Evolutionary conservation across 495 filamentous ascomycete species (phyloP).

Genomic region (Immersiella caudata): DNA sequence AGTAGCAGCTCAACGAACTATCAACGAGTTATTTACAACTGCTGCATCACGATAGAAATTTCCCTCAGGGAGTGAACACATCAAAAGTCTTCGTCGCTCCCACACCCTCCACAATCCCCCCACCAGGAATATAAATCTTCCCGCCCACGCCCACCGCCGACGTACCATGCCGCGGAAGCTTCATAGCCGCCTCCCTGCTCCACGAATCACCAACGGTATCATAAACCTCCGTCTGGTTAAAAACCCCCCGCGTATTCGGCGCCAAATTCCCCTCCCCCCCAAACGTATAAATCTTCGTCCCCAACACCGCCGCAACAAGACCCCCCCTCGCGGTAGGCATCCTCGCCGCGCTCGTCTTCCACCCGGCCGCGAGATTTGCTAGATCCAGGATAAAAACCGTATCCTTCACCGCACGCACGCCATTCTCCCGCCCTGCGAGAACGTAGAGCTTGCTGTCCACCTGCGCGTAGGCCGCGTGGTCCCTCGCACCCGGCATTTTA

Average conservation of each 20-base stretch:
- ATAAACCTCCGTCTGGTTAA: constrained; percentile 38
- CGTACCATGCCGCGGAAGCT: constrained; percentile 39
- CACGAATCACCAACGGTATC: constrained; percentile 33
- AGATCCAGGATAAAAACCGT: constrained; percentile 39
- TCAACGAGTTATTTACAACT: too few relatives aligned
- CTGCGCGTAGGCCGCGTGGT: constrained; percentile 40
- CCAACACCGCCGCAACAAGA: constrained; percentile 31
- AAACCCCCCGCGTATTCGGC: constrained; percentile 19
- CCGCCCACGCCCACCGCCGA: constrained; percentile 31
- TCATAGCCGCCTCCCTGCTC: constrained; percentile 33
- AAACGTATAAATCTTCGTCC: constrained; percentile 39
- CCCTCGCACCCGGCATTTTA: constrained; percentile 37
- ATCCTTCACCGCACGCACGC: constrained; percentile 28
- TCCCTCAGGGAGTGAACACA: not conserved
- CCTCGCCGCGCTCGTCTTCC: constrained; percentile 22
- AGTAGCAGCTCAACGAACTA: too few relatives aligned
- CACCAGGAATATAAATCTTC: constrained; percentile 34
- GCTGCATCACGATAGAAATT: too few relatives aligned
- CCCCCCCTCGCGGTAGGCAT: constrained; percentile 39
- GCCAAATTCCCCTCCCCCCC: constrained; percentile 43
- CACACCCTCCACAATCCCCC: constrained; percentile 11
- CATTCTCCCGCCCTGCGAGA: constrained; percentile 39
- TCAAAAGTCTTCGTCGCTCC: not conserved
- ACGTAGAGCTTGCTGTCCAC: constrained; percentile 41
- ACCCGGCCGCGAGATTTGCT: constrained; percentile 19